A percentile compares a stretch with the other conserved stretches of the same genome.
Conservation (phyloP, 1,139 yeast genomes). For the Kurtzmaniella quercitrusa region DNA sequence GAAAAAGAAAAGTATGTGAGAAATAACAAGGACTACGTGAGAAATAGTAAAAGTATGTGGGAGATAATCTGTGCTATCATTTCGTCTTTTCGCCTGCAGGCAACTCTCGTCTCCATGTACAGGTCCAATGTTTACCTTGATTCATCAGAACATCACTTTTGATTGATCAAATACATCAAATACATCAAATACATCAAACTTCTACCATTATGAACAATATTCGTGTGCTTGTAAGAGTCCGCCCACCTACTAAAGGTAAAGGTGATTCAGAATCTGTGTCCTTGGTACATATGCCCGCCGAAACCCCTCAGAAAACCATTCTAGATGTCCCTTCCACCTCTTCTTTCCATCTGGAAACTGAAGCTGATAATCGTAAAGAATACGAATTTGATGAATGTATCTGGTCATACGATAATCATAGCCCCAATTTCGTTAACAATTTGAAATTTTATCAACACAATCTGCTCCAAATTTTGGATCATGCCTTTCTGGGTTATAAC, state of each 20-base stretch:
- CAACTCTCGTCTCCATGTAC: no score
- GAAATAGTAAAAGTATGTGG: no score
- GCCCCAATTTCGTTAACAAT: constrained; percentile 43
- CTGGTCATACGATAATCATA: constrained; percentile 47
- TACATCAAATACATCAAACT: not conserved
- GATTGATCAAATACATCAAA: no score
- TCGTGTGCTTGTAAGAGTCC: constrained; percentile 6
- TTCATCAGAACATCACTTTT: no score
- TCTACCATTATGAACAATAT: constrained; percentile 4
- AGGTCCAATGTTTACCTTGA: constrained; percentile 2
- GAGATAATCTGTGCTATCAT: no score
- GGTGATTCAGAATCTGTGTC: constrained; percentile 10
- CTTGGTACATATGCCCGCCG: constrained; percentile 30
- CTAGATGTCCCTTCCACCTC: constrained; percentile 22
- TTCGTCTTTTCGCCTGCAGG: no score
- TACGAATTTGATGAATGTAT: constrained; percentile 52
- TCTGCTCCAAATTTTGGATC: constrained; percentile 58
- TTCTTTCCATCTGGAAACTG: constrained; percentile 11
- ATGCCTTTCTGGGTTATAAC: constrained; percentile 65
- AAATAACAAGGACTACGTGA: no score
- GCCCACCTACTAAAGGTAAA: constrained; percentile 3
- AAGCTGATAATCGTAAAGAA: constrained; percentile 8
- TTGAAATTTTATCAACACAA: constrained; percentile 43
- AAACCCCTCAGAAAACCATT: constrained; percentile 16
- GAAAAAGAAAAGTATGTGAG: not conserved